Evolutionary conservation across 768 basidiomycete species (phyloP).

Genomic region (Coprinellus aureogranulatus): DNA sequence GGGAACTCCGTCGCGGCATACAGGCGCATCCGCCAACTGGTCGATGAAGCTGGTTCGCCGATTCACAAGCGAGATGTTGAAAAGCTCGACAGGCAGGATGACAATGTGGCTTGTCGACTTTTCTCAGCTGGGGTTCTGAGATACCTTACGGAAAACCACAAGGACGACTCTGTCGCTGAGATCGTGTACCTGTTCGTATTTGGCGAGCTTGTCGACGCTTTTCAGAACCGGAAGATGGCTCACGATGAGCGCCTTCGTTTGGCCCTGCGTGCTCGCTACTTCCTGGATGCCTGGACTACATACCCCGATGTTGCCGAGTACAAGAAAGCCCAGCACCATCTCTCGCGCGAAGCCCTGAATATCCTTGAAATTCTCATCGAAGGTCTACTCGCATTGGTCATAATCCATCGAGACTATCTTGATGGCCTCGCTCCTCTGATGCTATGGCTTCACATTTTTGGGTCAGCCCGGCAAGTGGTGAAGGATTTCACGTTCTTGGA

Average conservation of each 20-base stretch:
- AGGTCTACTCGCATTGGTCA: conserved; percentile 28
- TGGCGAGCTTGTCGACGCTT: conserved; percentile 36
- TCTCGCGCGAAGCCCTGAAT: conserved; percentile 31
- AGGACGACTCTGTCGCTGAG: conserved; percentile 13
- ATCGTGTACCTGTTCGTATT: conserved; percentile 36
- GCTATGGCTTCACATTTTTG: conserved; percentile 37
- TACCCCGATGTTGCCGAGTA: conserved; percentile 22
- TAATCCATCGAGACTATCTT: conserved; percentile 33
- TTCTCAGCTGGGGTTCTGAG: conserved; percentile 28
- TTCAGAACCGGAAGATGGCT: conserved; percentile 28
- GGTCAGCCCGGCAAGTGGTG: conserved; percentile 22
- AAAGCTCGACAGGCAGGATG: conserved; percentile 34
- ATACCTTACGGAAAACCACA: conserved; percentile 13
- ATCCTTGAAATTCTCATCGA: conserved; percentile 29
- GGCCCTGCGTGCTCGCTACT: conserved; percentile 27
- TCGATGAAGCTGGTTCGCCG: conserved; percentile 13
- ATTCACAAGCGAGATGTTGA: conserved; percentile 30
- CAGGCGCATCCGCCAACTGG: conserved; percentile 18
- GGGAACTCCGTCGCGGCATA: conserved; percentile 20
- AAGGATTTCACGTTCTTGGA: conserved; percentile 32
- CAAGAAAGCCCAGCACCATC: conserved; percentile 20
- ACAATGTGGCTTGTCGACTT: conserved; percentile 21
- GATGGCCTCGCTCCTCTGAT: conserved; percentile 22
- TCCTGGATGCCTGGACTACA: conserved; percentile 25
- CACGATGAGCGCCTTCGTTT: conserved; percentile 27